These are phyloP conservation scores for Brassica juncea DNA, from an alignment of 345 rosid species.

Conservation along the genomic window DNA sequence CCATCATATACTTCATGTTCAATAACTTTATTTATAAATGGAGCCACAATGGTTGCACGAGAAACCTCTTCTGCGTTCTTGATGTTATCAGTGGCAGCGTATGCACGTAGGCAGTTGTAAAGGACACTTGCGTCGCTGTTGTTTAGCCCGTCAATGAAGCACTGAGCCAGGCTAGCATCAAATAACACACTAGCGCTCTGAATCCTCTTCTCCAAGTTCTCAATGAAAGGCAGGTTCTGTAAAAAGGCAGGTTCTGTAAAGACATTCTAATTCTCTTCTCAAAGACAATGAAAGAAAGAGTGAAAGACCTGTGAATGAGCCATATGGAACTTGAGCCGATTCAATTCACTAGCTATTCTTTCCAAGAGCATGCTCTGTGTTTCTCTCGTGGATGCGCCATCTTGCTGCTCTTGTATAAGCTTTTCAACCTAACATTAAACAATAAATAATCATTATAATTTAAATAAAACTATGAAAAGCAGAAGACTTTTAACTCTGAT, in stretches of 20 bases:
- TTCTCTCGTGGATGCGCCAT: conserved; percentile 77
- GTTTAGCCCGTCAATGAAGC: conserved; percentile 88
- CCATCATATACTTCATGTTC: conserved; percentile 46
- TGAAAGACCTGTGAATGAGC: conserved; percentile 88
- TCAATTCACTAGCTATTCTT: conserved; percentile 98
- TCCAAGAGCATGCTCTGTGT: conserved; percentile 95
- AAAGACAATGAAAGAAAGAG: not conserved
- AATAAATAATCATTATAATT: not conserved
- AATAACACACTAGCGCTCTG: conserved; percentile 76
- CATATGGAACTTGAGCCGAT: conserved; percentile 79
- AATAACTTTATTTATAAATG: conserved; percentile 65
- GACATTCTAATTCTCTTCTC: not conserved
- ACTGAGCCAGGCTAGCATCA: conserved; percentile 92
- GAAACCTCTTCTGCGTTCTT: conserved; percentile 77
- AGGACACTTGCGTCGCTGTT: conserved; percentile 76
- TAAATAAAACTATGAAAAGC: not conserved
- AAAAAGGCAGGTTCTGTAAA: conserved; percentile 92
- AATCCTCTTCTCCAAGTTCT: conserved; percentile 94
- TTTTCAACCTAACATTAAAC: conserved; percentile 74
- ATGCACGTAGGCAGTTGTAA: conserved; percentile 95
- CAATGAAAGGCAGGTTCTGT: conserved; percentile 96
- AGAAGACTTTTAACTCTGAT: not conserved
- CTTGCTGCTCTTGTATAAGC: conserved; percentile 79
- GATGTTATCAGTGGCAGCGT: conserved; percentile 86
- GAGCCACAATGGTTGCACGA: conserved; percentile 72